Evolutionary conservation across 768 basidiomycete genomes (phyloP).

Genomic region (Pleurotus giganteus): DNA sequence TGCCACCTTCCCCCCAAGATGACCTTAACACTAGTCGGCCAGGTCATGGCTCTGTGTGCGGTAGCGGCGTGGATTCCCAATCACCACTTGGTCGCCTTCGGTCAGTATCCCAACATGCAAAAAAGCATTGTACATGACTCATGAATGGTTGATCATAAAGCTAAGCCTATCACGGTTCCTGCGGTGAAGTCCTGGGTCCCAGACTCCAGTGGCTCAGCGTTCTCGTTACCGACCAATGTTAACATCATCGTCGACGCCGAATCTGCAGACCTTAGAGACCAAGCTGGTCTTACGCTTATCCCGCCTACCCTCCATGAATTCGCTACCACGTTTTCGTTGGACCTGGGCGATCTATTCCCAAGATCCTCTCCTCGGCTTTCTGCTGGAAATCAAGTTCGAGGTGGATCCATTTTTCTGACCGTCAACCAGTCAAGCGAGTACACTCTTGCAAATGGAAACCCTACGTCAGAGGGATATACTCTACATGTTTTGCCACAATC

Average conservation of each 20-base stretch:
- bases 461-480: constrained; percentile 38
- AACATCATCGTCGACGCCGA: constrained; percentile 16
- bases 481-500: constrained; percentile 26
- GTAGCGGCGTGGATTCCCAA: too few species aligned
- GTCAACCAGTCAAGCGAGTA: constrained; percentile 23
- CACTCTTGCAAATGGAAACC: constrained; percentile 32
- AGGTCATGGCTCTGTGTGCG: too few species aligned
- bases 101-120: too few species aligned
- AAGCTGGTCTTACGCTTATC: constrained; percentile 16
- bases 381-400: not conserved
- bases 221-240: not conserved
- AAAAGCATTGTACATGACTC: too few species aligned
- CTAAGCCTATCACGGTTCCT: not conserved
- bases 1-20: too few species aligned
- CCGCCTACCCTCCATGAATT: constrained; percentile 18
- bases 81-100: too few species aligned
- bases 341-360: constrained; percentile 12
- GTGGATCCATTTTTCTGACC: constrained; percentile 26
- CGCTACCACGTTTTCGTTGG: constrained; percentile 15
- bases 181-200: constrained; percentile 5
- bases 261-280: constrained; percentile 13
- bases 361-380: constrained; percentile 1
- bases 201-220: not conserved
- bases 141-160: not conserved
- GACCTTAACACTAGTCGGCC: too few species aligned